phyloP scores from a whole-genome alignment of 768 basidiomycete genomes.

The Suillus weaverae region DNA sequence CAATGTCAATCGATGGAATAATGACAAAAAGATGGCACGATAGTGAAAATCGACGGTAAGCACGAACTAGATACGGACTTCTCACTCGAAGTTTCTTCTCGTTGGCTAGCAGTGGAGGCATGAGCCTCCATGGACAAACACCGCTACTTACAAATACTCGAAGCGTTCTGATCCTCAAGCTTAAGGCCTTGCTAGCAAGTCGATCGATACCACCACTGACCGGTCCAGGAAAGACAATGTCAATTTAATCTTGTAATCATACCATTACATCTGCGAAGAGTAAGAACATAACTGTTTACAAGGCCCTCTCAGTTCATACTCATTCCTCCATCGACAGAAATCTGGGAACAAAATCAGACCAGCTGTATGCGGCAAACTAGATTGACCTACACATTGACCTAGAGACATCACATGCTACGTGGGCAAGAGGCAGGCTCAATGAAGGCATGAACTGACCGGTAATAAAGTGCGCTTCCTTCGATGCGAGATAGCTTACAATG shows the following conservation, averaged over 20 bases:
- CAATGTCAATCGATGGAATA: background rate
- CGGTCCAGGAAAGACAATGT: background rate
- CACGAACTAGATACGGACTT: background rate
- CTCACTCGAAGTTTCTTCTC: background rate
- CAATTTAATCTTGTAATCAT: background rate
- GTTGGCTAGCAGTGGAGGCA: background rate
- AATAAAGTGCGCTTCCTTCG: conserved; percentile 34
- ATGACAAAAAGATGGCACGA: background rate
- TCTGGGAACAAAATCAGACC: background rate
- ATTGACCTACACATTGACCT: conserved; percentile 18
- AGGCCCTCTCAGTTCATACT: background rate
- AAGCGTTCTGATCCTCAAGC: background rate
- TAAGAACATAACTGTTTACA: background rate
- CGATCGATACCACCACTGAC: background rate
- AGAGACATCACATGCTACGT: background rate
- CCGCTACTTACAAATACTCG: background rate
- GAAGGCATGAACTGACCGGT: conserved; percentile 25
- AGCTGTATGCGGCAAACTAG: no score
- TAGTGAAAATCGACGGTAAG: background rate
- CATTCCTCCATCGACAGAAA: conserved; percentile 13
- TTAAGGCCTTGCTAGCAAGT: background rate
- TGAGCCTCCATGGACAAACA: no score
- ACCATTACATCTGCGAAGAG: background rate
- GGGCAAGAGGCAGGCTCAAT: background rate
- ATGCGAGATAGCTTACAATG: conserved; percentile 35